Evolutionary conservation across 2,329 filamentous ascomycete genomes (phyloP).

Genomic region (Fusarium stilboides): DNA sequence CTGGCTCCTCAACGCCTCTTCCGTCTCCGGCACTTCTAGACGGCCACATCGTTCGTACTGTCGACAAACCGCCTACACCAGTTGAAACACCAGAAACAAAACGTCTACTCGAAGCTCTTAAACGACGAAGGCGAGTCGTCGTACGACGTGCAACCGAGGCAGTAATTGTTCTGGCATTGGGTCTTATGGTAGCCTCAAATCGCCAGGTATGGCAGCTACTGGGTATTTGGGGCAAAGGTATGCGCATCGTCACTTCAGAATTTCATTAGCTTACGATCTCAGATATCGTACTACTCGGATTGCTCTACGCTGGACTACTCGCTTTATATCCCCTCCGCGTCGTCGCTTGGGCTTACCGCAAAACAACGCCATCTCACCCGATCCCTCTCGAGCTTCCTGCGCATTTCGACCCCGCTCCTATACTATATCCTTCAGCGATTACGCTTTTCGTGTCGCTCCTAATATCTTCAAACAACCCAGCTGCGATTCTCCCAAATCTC

Average conservation of each 20-base stretch:
- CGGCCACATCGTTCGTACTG: conserved; percentile 55
- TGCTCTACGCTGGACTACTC: conserved; percentile 59
- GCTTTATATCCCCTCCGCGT: conserved; percentile 73
- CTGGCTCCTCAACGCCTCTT: conserved; percentile 69
- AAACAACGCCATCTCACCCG: conserved; percentile 55
- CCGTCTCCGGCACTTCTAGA: conserved; percentile 64
- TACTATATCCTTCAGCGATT: conserved; percentile 87
- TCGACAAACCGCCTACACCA: conserved; percentile 38
- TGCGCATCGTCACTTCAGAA: conserved; percentile 7
- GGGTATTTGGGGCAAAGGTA: conserved; percentile 66
- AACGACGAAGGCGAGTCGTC: conserved; percentile 66
- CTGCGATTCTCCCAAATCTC: conserved; percentile 81
- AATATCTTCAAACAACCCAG: conserved; percentile 73
- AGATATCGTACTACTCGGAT: conserved; percentile 62
- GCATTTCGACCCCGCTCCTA: conserved; percentile 90
- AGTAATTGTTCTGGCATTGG: conserved; percentile 65
- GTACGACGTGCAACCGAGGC: conserved; percentile 68
- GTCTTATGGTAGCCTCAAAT: conserved; percentile 65
- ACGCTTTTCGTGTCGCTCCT: conserved; percentile 84
- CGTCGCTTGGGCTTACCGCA: conserved; percentile 63
- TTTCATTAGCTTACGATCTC: conserved; percentile 13
- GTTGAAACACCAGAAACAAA: conserved; percentile 39
- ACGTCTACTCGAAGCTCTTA: conserved; percentile 49
- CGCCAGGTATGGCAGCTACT: conserved; percentile 62
- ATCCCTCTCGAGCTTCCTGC: conserved; percentile 73